These are phyloP conservation scores for Stagonosporopsis vannaccii DNA, from an alignment of 2,329 filamentous ascomycete genomes.

Conservation along the genomic window DNA sequence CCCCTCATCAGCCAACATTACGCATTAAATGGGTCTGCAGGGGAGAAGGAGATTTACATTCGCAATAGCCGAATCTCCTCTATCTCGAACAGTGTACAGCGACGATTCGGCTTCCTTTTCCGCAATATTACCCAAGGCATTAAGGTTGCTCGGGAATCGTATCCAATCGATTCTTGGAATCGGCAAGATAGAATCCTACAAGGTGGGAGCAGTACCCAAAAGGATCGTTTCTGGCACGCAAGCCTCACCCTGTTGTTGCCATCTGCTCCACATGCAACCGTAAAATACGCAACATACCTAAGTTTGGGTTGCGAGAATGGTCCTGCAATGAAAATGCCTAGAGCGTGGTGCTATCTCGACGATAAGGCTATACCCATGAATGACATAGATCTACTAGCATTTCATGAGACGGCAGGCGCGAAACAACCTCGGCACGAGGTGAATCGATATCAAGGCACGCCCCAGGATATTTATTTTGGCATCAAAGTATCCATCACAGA, in stretches of 20 bases:
- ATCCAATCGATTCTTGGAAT: conserved; percentile 16
- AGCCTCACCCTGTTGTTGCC: conserved; percentile 7
- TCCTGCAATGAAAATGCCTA: neutral
- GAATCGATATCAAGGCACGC: neutral
- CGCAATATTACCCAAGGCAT: conserved; percentile 5
- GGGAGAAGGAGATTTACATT: conserved; percentile 21
- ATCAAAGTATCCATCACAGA: neutral
- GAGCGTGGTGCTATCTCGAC: conserved; percentile 19
- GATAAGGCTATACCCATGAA: neutral
- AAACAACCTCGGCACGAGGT: neutral
- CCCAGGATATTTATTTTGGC: neutral
- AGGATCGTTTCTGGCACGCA: conserved; percentile 12
- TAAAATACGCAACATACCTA: conserved; percentile 1
- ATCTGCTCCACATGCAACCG: neutral
- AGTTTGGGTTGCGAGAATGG: conserved; percentile 15
- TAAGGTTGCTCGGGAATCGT: neutral
- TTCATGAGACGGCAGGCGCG: conserved; percentile 1
- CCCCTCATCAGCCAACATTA: neutral
- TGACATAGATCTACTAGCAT: conserved; percentile 5
- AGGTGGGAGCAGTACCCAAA: neutral
- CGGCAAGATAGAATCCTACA: conserved; percentile 18
- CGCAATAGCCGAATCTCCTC: conserved; percentile 13
- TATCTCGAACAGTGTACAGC: conserved; percentile 9
- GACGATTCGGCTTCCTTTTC: conserved; percentile 23
- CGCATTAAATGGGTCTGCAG: neutral